Conservation (phyloP, 768 basidiomycete genomes). For the Lactarius pseudohatsudake region DNA sequence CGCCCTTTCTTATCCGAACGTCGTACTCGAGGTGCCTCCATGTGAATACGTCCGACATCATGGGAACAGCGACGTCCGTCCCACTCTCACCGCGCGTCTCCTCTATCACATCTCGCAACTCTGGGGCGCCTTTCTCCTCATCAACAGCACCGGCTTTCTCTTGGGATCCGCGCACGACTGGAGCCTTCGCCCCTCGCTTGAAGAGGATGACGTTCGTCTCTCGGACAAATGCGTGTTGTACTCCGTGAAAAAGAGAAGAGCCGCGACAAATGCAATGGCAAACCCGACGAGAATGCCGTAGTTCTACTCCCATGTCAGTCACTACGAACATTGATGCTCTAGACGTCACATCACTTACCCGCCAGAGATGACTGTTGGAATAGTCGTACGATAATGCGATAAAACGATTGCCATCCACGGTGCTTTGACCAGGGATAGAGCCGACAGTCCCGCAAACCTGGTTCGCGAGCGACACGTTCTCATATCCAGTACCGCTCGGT, state of each 20-base stretch:
- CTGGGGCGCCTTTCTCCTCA: constrained; percentile 32
- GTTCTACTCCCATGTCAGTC: constrained; percentile 42
- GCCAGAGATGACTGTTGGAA: constrained; percentile 49
- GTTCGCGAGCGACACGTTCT: constrained; percentile 52
- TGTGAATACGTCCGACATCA: constrained; percentile 65
- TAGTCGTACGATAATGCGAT: constrained; percentile 45
- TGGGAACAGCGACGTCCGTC: constrained; percentile 24
- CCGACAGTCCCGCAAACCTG: constrained; percentile 80
- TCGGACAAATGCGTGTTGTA: constrained; percentile 41
- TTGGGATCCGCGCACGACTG: constrained; percentile 18
- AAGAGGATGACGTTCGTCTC: constrained; percentile 56
- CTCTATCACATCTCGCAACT: constrained; percentile 4
- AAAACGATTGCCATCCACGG: constrained; percentile 63
- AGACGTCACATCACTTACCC: constrained; percentile 36
- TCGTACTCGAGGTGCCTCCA: constrained; percentile 74
- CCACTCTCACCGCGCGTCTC: constrained; percentile 11
- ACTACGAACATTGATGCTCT: not conserved
- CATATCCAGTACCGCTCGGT: constrained; percentile 63
- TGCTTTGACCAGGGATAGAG: constrained; percentile 53
- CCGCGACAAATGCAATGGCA: constrained; percentile 52
- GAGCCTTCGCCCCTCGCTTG: constrained; percentile 52
- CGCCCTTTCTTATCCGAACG: constrained; percentile 51
- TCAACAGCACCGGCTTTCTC: constrained; percentile 30
- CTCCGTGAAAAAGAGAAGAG: constrained; percentile 64
- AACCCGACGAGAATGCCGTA: constrained; percentile 72